Evolutionary conservation across 345 rosid genomes (phyloP), one percentile per base, ranked within the genome.

Genomic region (Turritis glabra): DNA sequence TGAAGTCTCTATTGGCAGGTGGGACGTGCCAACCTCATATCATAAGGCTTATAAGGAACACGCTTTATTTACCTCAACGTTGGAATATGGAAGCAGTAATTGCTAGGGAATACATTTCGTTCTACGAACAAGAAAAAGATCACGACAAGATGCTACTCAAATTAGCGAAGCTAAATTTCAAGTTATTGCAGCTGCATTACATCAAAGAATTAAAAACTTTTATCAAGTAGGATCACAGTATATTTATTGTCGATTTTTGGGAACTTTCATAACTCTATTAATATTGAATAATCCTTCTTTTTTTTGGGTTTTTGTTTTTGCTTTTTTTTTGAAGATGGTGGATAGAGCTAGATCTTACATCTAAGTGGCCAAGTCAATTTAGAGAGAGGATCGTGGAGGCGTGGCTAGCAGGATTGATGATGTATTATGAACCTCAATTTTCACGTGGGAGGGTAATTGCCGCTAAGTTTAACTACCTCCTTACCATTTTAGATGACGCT

Each of bases 141-240:
- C 73, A 68, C 21, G 7, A 68, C 15, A 27, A 54, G 29, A 68
- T 53, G 62, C 7, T 68, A 68, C 63, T 68, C 41, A 54, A 27
- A 13, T 54, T 68, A 17, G 63, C 73, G 14, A 68, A 68, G 53
- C 62, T 68, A 63, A 68, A 3, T 68, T 68, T 68, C 40, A 68
- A 68, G 51, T 68, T 13, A 26, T 3, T 54, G 18, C n/a, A n/a
- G n/a, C n/a, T n/a, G n/a, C n/a, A n/a, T n/a, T n/a, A n/a, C n/a
- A n/a, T n/a, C n/a, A n/a, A n/a, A n/a, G n/a, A n/a, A n/a, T n/a
- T n/a, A n/a, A n/a, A n/a, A n/a, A n/a, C n/a, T n/a, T n/a, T n/a
- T n/a, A n/a, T n/a, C n/a, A n/a, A n/a, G n/a, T n/a, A n/a, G n/a
- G n/a, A n/a, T n/a, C n/a, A n/a, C n/a, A n/a, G n/a, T n/a, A n/a